phyloP scores from a whole-genome alignment of 2,329 filamentous ascomycete genomes.

The Geoglossum cookeanum region DNA sequence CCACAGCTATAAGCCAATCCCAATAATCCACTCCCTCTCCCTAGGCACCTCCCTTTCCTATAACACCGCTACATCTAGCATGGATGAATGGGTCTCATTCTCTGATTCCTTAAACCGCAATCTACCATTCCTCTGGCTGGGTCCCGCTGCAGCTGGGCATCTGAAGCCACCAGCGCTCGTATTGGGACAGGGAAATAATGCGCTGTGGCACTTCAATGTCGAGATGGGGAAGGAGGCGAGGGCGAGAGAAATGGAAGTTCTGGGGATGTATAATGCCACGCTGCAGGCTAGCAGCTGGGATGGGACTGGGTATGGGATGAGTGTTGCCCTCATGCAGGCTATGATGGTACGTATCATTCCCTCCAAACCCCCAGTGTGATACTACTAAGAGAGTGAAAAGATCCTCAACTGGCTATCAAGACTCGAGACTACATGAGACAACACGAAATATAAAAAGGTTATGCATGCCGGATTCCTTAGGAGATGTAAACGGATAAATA shows the following conservation, averaged over 20 bases:
- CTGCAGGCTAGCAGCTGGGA: constrained; percentile 22
- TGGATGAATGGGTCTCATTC: constrained; percentile 23
- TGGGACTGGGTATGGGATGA: constrained; percentile 21
- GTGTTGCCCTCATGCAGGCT: constrained; percentile 23
- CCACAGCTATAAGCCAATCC: constrained; percentile 21
- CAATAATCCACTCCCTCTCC: constrained; percentile 22
- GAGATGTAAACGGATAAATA: no score
- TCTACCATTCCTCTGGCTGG: constrained; percentile 25
- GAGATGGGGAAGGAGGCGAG: constrained; percentile 18
- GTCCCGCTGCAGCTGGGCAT: constrained; percentile 21
- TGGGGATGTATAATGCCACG: constrained; percentile 26
- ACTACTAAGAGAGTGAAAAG: constrained; percentile 6
- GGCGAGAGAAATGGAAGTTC: constrained; percentile 20
- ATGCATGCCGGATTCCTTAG: no score
- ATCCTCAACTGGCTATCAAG: constrained; percentile 19
- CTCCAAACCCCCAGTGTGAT: background rate
- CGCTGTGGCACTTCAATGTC: constrained; percentile 22
- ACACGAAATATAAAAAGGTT: no score
- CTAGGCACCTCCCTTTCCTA: constrained; percentile 17
- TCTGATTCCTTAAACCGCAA: constrained; percentile 19
- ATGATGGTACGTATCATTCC: constrained; percentile 20
- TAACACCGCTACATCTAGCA: constrained; percentile 15
- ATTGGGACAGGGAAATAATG: constrained; percentile 17
- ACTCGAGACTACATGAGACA: constrained; percentile 12
- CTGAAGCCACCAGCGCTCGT: constrained; percentile 15